Percentiles rank a stretch among this genome's conserved stretches.
phyloP scores from a whole-genome alignment of 148 eudicot species.

The Chenopodium album region DNA sequence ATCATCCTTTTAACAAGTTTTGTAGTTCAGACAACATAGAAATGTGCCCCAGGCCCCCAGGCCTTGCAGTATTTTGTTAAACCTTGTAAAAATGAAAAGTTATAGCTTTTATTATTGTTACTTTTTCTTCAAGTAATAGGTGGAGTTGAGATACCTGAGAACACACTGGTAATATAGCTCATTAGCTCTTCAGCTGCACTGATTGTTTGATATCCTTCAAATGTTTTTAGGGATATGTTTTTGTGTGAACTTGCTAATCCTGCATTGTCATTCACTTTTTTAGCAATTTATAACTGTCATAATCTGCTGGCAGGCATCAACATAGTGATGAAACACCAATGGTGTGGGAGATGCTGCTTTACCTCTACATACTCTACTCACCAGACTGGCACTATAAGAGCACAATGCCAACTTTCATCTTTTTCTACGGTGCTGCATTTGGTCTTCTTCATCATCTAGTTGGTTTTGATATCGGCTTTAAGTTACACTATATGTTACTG shows the following conservation, averaged over 20 bases:
- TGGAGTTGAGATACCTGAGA: neutral
- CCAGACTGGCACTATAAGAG: constrained; percentile 97
- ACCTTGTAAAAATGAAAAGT: neutral
- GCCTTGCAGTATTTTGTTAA: neutral
- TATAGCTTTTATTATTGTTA: neutral
- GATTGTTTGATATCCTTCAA: neutral
- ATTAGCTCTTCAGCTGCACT: neutral
- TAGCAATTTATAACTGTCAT: neutral
- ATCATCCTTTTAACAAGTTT: neutral
- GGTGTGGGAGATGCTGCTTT: constrained; percentile 97
- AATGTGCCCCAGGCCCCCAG: neutral
- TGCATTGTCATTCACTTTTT: neutral
- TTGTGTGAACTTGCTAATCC: neutral
- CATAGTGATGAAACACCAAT: constrained; percentile 94
- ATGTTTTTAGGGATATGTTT: neutral
- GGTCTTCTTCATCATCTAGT: constrained; percentile 69
- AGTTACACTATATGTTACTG: constrained; percentile 66
- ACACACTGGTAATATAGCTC: neutral
- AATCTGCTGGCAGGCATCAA: constrained; percentile 63
- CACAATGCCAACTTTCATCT: constrained; percentile 88
- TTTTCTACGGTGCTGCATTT: constrained; percentile 76
- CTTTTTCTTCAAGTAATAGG: neutral
- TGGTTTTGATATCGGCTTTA: constrained; percentile 58
- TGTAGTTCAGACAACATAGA: neutral
- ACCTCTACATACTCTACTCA: constrained; percentile 87